phyloP scores from a whole-genome alignment of 2,329 filamentous ascomycete genomes.

The Fusarium decemcellulare region DNA sequence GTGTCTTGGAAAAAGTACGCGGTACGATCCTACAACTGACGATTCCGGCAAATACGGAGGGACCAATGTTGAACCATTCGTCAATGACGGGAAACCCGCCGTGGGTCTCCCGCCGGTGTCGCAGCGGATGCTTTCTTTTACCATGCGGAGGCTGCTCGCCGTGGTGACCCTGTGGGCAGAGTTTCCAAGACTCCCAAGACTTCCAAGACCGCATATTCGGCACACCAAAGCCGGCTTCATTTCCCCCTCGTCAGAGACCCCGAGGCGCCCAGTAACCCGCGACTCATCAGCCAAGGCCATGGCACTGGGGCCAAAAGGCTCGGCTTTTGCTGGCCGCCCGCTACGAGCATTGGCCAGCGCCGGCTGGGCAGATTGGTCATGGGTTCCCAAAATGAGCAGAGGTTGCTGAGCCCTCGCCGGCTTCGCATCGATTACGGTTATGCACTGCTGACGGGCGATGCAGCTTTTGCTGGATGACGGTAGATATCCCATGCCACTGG shows the following conservation, averaged over 20 bases:
- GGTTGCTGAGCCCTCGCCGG: neutral
- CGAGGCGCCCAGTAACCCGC: constrained; percentile 39
- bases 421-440: constrained; percentile 24
- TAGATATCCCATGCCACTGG: constrained; percentile 14
- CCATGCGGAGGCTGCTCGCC: constrained; percentile 7
- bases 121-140: constrained; percentile 4
- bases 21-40: neutral
- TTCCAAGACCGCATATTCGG: constrained; percentile 47
- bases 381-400: constrained; percentile 18
- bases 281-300: constrained; percentile 46
- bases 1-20: constrained; percentile 8
- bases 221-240: constrained; percentile 45
- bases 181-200: constrained; percentile 38
- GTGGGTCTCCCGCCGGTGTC: constrained; percentile 14
- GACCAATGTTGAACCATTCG: constrained; percentile 4
- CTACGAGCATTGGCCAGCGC: constrained; percentile 37
- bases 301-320: constrained; percentile 41
- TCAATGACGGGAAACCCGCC: constrained; percentile 1
- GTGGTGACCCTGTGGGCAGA: constrained; percentile 27
- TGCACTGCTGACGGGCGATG: neutral
- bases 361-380: constrained; percentile 35
- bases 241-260: constrained; percentile 38
- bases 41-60: neutral
- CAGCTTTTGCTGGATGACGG: constrained; percentile 12
- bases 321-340: constrained; percentile 32